Conservation (phyloP, 2,329 filamentous ascomycete species). For the Neofusicoccum ribis region DNA sequence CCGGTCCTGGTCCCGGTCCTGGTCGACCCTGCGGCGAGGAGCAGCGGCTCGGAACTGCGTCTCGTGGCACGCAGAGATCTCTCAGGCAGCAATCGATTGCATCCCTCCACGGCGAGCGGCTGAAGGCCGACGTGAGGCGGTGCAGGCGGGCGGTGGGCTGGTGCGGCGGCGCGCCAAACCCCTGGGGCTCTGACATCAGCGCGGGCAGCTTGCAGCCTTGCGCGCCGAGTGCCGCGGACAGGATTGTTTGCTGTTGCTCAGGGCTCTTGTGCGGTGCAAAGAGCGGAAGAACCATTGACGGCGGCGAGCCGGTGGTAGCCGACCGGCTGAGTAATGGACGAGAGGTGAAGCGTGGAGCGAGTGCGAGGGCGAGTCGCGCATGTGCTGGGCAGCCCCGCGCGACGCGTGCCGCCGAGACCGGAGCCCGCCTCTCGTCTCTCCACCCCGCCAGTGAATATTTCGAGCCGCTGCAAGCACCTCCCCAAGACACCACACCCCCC, state of each 20-base stretch:
- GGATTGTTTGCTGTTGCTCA: background rate
- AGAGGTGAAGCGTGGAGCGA: background rate
- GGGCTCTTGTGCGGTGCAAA: background rate
- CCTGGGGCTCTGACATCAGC: slow-evolving; percentile 12
- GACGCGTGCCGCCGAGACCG: slow-evolving; percentile 7
- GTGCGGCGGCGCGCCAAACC: slow-evolving; percentile 6
- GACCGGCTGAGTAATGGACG: background rate
- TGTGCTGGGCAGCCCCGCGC: slow-evolving; percentile 7
- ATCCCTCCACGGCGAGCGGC: background rate
- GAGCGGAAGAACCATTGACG: background rate
- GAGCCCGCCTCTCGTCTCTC: slow-evolving; percentile 10
- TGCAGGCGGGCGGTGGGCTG: background rate
- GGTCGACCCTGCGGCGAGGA: background rate
- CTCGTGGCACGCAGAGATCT: background rate
- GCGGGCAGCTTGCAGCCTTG: slow-evolving; percentile 1
- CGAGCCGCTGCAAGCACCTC: background rate
- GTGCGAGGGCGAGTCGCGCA: background rate
- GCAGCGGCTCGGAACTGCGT: background rate
- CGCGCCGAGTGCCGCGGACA: background rate
- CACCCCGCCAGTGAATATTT: slow-evolving; percentile 18
- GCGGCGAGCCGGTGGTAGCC: background rate
- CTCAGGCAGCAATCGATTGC: background rate
- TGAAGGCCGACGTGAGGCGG: background rate
- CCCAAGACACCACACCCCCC: background rate
- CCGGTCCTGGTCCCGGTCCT: background rate